Percentiles rank a stretch among this genome's conserved stretches.
Conservation (phyloP, 345 rosid species). For the Erucastrum elatum region DNA sequence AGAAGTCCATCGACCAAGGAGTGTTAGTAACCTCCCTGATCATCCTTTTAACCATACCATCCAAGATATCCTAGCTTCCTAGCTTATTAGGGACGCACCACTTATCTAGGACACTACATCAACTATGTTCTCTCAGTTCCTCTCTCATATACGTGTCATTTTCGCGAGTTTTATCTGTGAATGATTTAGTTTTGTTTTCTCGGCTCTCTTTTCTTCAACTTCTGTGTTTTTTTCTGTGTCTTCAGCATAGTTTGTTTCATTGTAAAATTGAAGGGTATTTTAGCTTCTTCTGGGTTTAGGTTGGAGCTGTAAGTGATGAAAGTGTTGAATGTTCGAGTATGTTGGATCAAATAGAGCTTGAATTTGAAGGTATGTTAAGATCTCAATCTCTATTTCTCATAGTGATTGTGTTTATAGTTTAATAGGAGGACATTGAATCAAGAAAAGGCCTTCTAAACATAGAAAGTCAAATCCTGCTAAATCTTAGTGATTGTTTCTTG, state of each 20-base stretch:
- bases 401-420: slow-evolving; percentile 1
- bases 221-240: no score
- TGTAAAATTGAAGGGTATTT: not conserved
- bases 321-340: not conserved
- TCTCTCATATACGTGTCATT: no score
- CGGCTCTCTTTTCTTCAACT: no score
- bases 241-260: not conserved
- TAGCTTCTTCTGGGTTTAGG: slow-evolving; percentile 1
- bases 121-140: no score
- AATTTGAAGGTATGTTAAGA: slow-evolving; percentile 30
- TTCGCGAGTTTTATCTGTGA: no score
- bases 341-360: slow-evolving; percentile 33
- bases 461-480: no score
- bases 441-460: no score
- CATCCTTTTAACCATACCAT: not conserved
- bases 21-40: not conserved
- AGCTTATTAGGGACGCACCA: not conserved
- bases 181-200: no score
- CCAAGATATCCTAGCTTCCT: not conserved
- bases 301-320: slow-evolving; percentile 18
- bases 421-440: no score
- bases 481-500: not conserved
- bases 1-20: not conserved
- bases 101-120: no score
- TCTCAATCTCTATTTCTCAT: slow-evolving; percentile 10